A percentile compares a stretch with the other conserved stretches of the same genome.
Evolutionary conservation across 108 stramenopile species (phyloP).

Genomic region (Craspedostauros australis): DNA sequence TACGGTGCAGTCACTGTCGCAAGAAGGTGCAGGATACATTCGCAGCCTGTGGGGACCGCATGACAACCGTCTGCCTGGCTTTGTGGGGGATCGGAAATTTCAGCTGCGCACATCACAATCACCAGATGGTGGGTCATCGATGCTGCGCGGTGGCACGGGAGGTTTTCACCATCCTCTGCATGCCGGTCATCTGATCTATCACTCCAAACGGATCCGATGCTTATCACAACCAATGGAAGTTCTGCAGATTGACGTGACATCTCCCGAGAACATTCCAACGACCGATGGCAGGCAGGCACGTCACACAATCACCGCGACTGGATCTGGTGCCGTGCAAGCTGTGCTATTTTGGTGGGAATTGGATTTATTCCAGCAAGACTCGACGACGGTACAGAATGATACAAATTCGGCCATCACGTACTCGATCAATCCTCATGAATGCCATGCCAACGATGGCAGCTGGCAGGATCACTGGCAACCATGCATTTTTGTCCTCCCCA

Average conservation of each 20-base stretch:
- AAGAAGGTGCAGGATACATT: neutral
- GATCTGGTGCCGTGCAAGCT: constrained; percentile 47
- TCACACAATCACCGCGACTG: constrained; percentile 16
- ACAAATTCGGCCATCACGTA: constrained; percentile 10
- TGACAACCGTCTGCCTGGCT: too few relatives aligned
- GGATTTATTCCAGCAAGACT: constrained; percentile 40
- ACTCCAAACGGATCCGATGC: neutral
- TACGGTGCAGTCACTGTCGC: neutral
- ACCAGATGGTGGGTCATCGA: too few relatives aligned
- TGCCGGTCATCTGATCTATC: neutral
- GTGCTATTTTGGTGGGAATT: constrained; percentile 84
- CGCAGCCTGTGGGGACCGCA: constrained; percentile 25
- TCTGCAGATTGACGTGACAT: constrained; percentile 56
- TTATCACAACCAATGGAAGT: constrained; percentile 8
- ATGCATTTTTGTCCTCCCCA: constrained; percentile 55
- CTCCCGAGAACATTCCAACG: constrained; percentile 35
- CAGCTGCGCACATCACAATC: too few relatives aligned
- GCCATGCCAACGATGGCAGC: constrained; percentile 8
- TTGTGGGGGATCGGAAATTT: too few relatives aligned
- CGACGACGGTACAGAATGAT: constrained; percentile 20
- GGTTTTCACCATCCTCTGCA: neutral
- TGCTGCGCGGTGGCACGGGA: neutral
- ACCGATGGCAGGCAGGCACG: constrained; percentile 28
- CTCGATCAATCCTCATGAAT: neutral
- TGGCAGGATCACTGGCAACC: constrained; percentile 90